These are phyloP conservation scores for Periglandula ipomoeae DNA, from an alignment of 2,329 filamentous ascomycete species.

Conservation along the genomic window DNA sequence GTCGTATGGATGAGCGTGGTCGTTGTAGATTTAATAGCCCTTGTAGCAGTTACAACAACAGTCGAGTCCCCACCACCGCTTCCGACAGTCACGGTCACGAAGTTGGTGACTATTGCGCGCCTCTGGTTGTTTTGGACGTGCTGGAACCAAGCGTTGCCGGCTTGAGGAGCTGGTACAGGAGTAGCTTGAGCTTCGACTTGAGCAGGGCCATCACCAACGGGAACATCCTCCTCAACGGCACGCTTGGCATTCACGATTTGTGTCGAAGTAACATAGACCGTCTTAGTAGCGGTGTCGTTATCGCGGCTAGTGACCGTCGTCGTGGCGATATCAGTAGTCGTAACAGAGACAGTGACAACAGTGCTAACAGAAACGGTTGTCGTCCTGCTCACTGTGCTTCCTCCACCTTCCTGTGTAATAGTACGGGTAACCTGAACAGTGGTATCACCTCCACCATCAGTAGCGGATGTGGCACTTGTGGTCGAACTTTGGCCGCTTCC, in stretches of 20 bases:
- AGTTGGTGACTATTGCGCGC: conserved; percentile 24
- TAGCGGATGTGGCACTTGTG: background rate
- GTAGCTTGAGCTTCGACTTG: conserved; percentile 12
- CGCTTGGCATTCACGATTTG: conserved; percentile 24
- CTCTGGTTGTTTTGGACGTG: conserved; percentile 18
- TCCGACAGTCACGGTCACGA: conserved; percentile 21
- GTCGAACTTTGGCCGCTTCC: conserved; percentile 11
- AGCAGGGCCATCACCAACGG: conserved; percentile 4
- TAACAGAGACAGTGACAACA: conserved; percentile 24
- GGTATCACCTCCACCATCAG: conserved; percentile 13
- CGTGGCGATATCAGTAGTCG: conserved; percentile 26
- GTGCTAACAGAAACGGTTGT: conserved; percentile 20
- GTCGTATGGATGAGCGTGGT: conserved; percentile 21
- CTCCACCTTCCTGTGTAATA: conserved; percentile 18
- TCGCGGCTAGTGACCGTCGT: conserved; percentile 27
- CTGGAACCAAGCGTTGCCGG: conserved; percentile 11
- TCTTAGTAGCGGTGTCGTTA: conserved; percentile 26
- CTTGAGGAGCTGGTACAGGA: conserved; percentile 11
- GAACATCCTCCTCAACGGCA: conserved; percentile 10
- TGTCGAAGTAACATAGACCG: conserved; percentile 26
- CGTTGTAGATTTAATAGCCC: conserved; percentile 23
- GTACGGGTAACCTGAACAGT: conserved; percentile 23
- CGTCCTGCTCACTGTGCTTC: conserved; percentile 18
- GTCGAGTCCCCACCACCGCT: conserved; percentile 15
- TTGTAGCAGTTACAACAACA: conserved; percentile 20